Percentiles rank a stretch among this genome's conserved stretches.
Conservation (phyloP, 306 rosid genomes). For the Casuarina equisetifolia region DNA sequence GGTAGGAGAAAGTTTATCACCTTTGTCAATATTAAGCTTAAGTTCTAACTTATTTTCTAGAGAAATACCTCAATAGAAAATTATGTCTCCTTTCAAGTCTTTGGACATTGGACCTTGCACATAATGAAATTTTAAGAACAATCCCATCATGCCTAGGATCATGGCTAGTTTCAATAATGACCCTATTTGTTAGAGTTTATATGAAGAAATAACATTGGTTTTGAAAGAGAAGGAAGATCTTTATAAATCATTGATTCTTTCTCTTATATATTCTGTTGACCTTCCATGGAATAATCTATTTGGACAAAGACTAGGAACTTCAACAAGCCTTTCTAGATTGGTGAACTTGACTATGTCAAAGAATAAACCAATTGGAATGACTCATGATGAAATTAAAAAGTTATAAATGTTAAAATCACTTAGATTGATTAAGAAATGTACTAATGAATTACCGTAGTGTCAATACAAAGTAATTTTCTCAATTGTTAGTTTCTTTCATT, state of each 20-base stretch:
- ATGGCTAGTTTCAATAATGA: not conserved
- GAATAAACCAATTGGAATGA: constrained; percentile 17
- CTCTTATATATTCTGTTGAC: not conserved
- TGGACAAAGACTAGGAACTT: constrained; percentile 7
- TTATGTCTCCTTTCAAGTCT: not conserved
- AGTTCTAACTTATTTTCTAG: too few species aligned
- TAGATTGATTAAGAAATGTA: constrained; percentile 9
- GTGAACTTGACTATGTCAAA: constrained; percentile 14
- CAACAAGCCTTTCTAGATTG: not conserved
- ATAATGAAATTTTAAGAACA: not conserved
- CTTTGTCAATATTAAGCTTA: not conserved
- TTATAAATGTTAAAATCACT: constrained; percentile 4
- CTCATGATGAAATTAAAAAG: not conserved
- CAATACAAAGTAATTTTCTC: too few species aligned
- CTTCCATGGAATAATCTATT: constrained; percentile 12
- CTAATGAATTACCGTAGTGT: not conserved
- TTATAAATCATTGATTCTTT: not conserved
- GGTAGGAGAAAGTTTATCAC: not conserved
- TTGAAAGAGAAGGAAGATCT: not conserved
- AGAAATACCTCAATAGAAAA: not conserved
- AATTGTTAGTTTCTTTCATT: not conserved
- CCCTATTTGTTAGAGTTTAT: accelerated
- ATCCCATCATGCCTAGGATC: not conserved
- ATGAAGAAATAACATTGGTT: too few species aligned
- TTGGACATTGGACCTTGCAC: not conserved